Base-by-base conservation (phyloP, 2,329 filamentous ascomycete genomes). In the Basipetospora chlamydospora region DNA sequence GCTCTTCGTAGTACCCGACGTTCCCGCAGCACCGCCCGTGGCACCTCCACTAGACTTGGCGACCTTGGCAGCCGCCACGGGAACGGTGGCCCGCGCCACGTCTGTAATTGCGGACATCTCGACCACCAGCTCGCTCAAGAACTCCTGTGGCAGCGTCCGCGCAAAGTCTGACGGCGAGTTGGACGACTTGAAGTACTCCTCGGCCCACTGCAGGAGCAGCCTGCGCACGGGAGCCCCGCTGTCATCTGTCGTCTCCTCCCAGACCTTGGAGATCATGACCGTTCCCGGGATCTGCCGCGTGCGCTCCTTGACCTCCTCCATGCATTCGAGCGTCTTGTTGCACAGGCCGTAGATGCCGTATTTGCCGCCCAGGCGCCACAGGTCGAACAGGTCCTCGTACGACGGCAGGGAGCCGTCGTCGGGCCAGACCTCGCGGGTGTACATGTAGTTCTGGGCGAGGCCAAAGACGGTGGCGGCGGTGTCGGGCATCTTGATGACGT, bases 121-220 rank as follows among this genome's bases (percentile, higher is more conserved):
- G 2, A 77, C 63, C 0, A 78, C 72, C 5, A 78, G 60, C 50
- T 77, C 73, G 42, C 69, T 73, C 6, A 77, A 55, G 1, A 78
- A 68, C 44, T 75, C 70, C 42, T 77, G 67, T 0, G 73, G 73
- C 3, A 78, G 59, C 0, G 70, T 70, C 45, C 67, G 68, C 29
- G 68, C 73, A 46, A 77, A 77, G 41, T 72, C 67, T 7, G 65
- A 59, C 13, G 70, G 61, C 2, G 62, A 60, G 16, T 71, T 64
- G 3, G 70, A 73, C 0, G 67, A 67, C 28, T 68, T 58, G 56
- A 77, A 73, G 45, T 77, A 77, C 50, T 77, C 73, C 18, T 70
- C 72, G 2, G 71, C 68, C 73, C 73, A 78, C 9, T 60, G 64
- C 3, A 77, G 55, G 11, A 78, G 61, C 26, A 77, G 63, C 41